These are phyloP conservation scores for Takashimella koratensis DNA, from an alignment of 1,284 basidiomycete species.

Conservation along the genomic window DNA sequence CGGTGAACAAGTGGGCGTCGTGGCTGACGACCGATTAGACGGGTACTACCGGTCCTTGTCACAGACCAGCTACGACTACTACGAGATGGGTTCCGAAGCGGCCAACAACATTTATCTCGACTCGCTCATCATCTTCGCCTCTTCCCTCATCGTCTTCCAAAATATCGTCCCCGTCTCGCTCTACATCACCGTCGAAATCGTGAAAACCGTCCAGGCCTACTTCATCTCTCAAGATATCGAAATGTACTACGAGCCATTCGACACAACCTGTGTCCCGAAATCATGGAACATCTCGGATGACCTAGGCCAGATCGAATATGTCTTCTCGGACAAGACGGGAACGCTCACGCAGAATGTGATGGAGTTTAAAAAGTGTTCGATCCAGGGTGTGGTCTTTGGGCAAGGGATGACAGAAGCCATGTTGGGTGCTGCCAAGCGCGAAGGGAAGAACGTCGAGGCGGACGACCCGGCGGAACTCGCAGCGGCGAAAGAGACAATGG, in stretches of 20 bases:
- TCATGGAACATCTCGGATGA: slow-evolving; percentile 99
- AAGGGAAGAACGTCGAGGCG: slow-evolving; percentile 66
- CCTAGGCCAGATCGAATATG: slow-evolving; percentile 94
- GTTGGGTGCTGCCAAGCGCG: slow-evolving; percentile 79
- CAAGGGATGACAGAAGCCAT: slow-evolving; percentile 95
- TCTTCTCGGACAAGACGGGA: slow-evolving; percentile 97
- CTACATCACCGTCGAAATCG: slow-evolving; percentile 96
- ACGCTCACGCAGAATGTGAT: slow-evolving; percentile 95
- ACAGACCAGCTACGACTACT: slow-evolving; percentile 68
- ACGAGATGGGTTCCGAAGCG: slow-evolving; percentile 64
- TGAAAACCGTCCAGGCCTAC: slow-evolving; percentile 93
- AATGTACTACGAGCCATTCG: slow-evolving; percentile 87
- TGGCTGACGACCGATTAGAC: slow-evolving; percentile 58
- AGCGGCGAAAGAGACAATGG: slow-evolving; percentile 71
- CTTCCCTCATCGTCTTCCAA: slow-evolving; percentile 90
- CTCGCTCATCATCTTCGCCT: slow-evolving; percentile 81
- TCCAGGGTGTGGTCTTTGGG: slow-evolving; percentile 78
- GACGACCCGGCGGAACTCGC: slow-evolving; percentile 66
- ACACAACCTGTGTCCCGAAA: slow-evolving; percentile 88
- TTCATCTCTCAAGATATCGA: slow-evolving; percentile 97
- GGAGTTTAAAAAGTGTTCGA: slow-evolving; percentile 96
- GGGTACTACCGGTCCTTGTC: slow-evolving; percentile 64
- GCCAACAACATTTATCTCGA: slow-evolving; percentile 65
- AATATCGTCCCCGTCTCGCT: slow-evolving; percentile 97
- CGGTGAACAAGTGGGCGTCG: slow-evolving; percentile 6